phyloP scores from a whole-genome alignment of 1,284 basidiomycete genomes.

The Prillingera fragicola region DNA sequence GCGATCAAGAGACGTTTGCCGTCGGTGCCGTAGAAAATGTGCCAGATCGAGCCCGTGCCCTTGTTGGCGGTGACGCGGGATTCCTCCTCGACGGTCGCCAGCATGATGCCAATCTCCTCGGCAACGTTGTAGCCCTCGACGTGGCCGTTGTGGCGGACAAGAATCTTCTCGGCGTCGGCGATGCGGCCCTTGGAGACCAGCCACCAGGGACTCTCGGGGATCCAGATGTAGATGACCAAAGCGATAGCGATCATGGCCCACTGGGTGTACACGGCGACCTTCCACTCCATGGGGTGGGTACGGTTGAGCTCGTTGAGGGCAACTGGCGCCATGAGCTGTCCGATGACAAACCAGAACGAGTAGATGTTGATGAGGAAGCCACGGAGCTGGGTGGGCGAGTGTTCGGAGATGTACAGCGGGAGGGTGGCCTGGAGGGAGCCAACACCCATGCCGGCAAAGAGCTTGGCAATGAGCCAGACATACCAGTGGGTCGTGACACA shows the following conservation, averaged over 20 bases:
- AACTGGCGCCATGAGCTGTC: conserved; percentile 18
- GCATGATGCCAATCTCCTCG: conserved; percentile 22
- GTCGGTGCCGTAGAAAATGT: conserved; percentile 27
- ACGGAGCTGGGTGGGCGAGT: conserved; percentile 20
- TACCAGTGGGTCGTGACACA: conserved; percentile 15
- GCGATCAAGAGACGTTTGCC: conserved; percentile 28
- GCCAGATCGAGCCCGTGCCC: conserved; percentile 14
- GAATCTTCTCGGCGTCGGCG: conserved; percentile 18
- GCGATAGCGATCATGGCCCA: conserved; percentile 29
- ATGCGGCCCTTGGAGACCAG: conserved; percentile 22
- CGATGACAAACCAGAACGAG: conserved; percentile 21
- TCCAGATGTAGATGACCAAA: conserved; percentile 26
- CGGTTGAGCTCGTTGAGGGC: conserved; percentile 13
- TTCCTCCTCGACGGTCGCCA: conserved; percentile 24
- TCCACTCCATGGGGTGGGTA: conserved; percentile 15
- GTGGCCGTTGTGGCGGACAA: conserved; percentile 9
- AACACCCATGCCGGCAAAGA: conserved; percentile 26
- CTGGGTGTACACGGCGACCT: conserved; percentile 23
- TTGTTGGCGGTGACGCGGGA: no score
- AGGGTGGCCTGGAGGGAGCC: conserved; percentile 24
- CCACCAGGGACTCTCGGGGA: conserved; percentile 37
- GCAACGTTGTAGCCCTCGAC: conserved; percentile 22
- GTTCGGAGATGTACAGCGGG: conserved; percentile 26
- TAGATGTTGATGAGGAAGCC: conserved; percentile 27
- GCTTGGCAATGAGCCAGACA: conserved; percentile 25